Evolutionary conservation across 495 filamentous ascomycete genomes (phyloP).

Genomic region (Hyaloscypha hepaticicola): DNA sequence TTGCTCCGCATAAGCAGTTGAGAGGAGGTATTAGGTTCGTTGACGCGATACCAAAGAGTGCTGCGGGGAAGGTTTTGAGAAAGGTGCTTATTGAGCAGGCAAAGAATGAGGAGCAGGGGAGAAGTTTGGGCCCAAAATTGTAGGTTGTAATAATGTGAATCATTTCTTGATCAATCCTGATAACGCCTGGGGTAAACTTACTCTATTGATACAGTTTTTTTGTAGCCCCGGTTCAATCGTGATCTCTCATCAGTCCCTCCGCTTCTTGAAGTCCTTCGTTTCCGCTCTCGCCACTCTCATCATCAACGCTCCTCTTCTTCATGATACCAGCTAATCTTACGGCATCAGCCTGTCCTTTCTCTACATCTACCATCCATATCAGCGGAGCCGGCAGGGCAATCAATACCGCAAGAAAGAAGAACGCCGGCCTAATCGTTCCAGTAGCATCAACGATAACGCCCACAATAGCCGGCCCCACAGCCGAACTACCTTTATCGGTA

Average conservation of each 20-base stretch:
- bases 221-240: no score
- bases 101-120: background rate
- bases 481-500: slow-evolving; percentile 92
- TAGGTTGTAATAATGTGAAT: background rate
- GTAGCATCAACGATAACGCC: slow-evolving; percentile 86
- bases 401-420: slow-evolving; percentile 83
- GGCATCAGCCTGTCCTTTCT: slow-evolving; percentile 78
- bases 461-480: slow-evolving; percentile 93
- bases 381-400: slow-evolving; percentile 80
- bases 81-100: background rate
- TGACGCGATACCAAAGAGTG: slow-evolving; percentile 76
- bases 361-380: slow-evolving; percentile 82
- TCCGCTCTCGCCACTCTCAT: slow-evolving; percentile 3
- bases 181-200: no score
- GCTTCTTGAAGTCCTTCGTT: slow-evolving; percentile 15
- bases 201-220: no score
- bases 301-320: slow-evolving; percentile 46
- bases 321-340: slow-evolving; percentile 65
- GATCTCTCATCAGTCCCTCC: slow-evolving; percentile 28
- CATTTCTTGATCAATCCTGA: no score
- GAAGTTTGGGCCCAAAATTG: background rate
- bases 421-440: slow-evolving; percentile 87
- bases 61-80: background rate
- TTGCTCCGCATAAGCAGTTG: slow-evolving; percentile 66
- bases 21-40: slow-evolving; percentile 78